Base-by-base conservation (phyloP, 306 rosid genomes). In the Casuarina equisetifolia region DNA sequence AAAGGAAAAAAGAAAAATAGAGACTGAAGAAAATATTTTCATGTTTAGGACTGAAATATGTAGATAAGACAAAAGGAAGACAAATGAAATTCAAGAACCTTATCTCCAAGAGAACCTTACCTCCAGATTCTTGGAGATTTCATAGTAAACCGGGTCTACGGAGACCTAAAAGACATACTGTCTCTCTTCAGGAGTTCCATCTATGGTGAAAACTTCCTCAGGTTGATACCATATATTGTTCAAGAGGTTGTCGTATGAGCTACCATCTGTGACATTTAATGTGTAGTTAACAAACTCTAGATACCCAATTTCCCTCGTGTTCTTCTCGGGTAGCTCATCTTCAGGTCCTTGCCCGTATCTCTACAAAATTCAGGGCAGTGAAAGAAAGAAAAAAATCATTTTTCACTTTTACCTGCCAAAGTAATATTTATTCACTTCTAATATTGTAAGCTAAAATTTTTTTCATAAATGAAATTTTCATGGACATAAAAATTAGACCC, bases 161-260 rank as follows among this genome's bases (percentile, higher is more conserved):
- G 79, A 70, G 61, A 84, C 80, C 93, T 93, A 91, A 61, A 91
- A 77, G 69, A 78, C 84, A 40, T 85, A 90, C 12, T 88, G 81
- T 12, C 91, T 84, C 44, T 80, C n/a, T 43, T 91, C 90, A 0
- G 91, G 92, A 82, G 57, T 75, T 7, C 88, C 93, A 66, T 89
- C 88, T n/a, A 84, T 4, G 0, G 96, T 86, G 15, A 89, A 91
- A 39, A 91, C 25, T 58, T 91, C 91, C 78, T 91, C 91, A 2
- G 83, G 86, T 69, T 85, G 93, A 80, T 81, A 84, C 93, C 96
- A 91, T 6, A 91, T 87, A 15, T 81, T 87, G 85, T 91, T 89
- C 25, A 89, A 83, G 1, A 71, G 66, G 67, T 89, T 91, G 43
- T 85, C 89, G 3, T 51, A 45, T 19, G 84, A 2, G 52, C 62